Conservation (phyloP, 1,284 basidiomycete genomes). For the Cryptococcus sp. region DNA sequence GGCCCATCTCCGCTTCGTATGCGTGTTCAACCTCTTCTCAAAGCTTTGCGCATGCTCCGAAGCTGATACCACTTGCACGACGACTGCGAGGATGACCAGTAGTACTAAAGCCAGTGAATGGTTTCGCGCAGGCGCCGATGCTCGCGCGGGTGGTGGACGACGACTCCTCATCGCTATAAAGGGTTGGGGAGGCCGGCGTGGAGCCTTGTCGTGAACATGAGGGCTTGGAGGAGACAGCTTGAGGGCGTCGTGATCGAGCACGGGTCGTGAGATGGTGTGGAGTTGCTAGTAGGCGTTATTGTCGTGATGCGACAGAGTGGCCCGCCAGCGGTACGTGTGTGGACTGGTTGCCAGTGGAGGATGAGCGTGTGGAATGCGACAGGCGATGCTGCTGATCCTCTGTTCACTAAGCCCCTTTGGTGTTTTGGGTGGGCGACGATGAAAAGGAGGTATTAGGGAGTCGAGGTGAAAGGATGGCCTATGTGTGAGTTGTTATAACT, state of each 20-base stretch:
- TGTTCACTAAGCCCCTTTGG: not conserved
- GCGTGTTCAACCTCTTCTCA: slow-evolving; percentile 14
- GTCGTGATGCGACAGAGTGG: not conserved
- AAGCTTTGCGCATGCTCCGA: slow-evolving; percentile 14
- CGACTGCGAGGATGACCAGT: slow-evolving; percentile 4
- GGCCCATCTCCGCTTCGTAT: slow-evolving; percentile 10
- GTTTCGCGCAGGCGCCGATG: too few relatives aligned
- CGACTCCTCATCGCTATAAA: not conserved
- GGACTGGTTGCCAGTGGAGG: too few relatives aligned
- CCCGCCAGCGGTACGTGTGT: not conserved
- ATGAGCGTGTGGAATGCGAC: too few relatives aligned
- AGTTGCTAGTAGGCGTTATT: too few relatives aligned
- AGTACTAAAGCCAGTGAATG: slow-evolving; percentile 8
- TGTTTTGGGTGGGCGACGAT: not conserved
- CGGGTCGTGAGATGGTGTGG: too few relatives aligned
- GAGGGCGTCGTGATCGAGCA: not conserved
- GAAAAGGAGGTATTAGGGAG: not conserved
- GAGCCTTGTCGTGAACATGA: not conserved
- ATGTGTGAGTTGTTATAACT: too few relatives aligned
- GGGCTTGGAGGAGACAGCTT: not conserved
- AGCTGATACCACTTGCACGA: slow-evolving; percentile 7
- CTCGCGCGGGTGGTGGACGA: not conserved
- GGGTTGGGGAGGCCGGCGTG: too few relatives aligned
- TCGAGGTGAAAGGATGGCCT: not conserved
- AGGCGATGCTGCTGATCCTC: not conserved